Evolutionary conservation across 106 monocot species (phyloP).

Genomic region (Dioscorea alata): DNA sequence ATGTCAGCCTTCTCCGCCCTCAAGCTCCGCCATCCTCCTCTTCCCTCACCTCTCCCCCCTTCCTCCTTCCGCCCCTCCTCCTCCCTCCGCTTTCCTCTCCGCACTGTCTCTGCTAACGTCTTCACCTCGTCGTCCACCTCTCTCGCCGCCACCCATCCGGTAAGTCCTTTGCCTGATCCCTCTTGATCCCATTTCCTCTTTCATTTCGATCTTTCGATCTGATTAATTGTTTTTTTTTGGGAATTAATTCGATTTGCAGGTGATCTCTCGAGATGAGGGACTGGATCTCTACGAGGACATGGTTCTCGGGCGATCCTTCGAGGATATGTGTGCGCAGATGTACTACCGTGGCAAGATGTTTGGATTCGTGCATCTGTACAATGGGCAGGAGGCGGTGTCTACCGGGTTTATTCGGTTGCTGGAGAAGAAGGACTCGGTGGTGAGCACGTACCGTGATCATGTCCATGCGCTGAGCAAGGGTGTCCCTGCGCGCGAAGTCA

Average conservation of each 20-base stretch:
- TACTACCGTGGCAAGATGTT: conserved; percentile 99
- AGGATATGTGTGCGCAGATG: conserved; percentile 99
- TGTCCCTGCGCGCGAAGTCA: conserved; percentile 69
- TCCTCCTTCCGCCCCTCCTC: not conserved
- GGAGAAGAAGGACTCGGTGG: conserved; percentile 46
- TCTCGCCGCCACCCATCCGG: conserved; percentile 13
- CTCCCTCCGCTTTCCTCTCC: conserved; percentile 10
- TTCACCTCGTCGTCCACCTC: conserved; percentile 17
- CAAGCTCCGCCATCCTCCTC: conserved; percentile 10
- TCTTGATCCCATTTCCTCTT: not conserved
- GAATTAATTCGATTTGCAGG: conserved; percentile 20
- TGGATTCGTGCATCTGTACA: conserved; percentile 96
- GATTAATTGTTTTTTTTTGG: not conserved
- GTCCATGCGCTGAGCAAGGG: conserved; percentile 97
- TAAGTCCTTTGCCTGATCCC: not conserved
- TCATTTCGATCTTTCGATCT: not conserved
- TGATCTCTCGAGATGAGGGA: conserved; percentile 55
- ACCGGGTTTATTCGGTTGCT: conserved; percentile 91
- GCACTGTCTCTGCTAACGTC: conserved; percentile 46
- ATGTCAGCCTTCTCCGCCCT: conserved; percentile 44
- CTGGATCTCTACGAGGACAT: conserved; percentile 96
- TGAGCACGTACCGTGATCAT: conserved; percentile 95
- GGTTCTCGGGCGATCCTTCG: conserved; percentile 74
- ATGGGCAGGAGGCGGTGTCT: conserved; percentile 96
- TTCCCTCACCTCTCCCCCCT: not conserved